Evolutionary conservation across 805 yeast species (phyloP), one percentile per base, ranked within the genome.

Genomic region (Candida tibetensis): DNA sequence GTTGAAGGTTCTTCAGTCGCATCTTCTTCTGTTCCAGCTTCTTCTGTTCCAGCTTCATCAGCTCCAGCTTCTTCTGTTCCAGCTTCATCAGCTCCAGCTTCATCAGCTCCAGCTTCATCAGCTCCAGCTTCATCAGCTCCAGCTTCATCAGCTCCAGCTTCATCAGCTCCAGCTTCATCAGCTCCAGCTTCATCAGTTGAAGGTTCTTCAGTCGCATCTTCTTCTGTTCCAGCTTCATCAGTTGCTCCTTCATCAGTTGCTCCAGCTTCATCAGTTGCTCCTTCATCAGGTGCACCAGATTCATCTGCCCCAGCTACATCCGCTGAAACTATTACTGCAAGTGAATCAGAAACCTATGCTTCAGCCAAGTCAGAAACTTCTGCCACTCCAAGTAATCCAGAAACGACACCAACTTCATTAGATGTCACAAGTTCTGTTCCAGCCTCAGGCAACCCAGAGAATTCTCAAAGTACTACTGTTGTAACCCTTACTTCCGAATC

Each of bases 391-490:
- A 7, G n/a, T 5, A 15, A 17, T 19, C 15, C 25, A 22, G 25
- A 22, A 22, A 12, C 25, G 25, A 22, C 25, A 22, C 7, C 10
- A 22, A 22, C 10, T 12, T 22, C 25, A n/a, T n/a, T n/a, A n/a
- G n/a, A n/a, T n/a, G n/a, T n/a, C n/a, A n/a, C n/a, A n/a, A n/a
- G 21, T 21, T 18, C 32, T 26, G n/a, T 17, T 9, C 19, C 17
- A 31, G 8, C 22, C 30, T 33, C 16, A n/a, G n/a, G n/a, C n/a
- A n/a, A n/a, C n/a, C n/a, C n/a, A n/a, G n/a, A n/a, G n/a, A n/a
- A n/a, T n/a, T n/a, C n/a, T n/a, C n/a, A n/a, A n/a, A n/a, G n/a
- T 26, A 46, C 63, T 34, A 29, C 35, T 26, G 34, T 46, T 21
- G 17, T 17, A 15, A n/a, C 39, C 34, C 44, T 42, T 31, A 45